Evolutionary conservation across 2,329 filamentous ascomycete species (phyloP).

Genomic region (Monilinia vaccinii-corymbosi): DNA sequence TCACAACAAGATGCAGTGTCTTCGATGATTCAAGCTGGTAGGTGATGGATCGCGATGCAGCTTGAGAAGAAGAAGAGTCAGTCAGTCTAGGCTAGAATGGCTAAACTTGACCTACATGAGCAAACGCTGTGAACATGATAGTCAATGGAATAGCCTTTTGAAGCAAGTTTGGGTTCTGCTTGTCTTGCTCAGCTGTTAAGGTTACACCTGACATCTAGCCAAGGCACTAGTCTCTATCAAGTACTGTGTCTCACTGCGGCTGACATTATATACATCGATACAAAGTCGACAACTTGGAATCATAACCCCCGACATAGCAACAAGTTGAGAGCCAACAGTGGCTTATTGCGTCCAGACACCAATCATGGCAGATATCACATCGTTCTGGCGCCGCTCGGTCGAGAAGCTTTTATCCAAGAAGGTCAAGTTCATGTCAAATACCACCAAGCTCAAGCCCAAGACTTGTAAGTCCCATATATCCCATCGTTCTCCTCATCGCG

Average conservation of each 20-base stretch:
- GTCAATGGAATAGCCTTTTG: too few relatives aligned
- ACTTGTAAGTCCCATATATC: neutral
- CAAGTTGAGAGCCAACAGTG: neutral
- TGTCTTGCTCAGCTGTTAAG: rapidly evolving
- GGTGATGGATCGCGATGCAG: neutral
- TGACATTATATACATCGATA: neutral
- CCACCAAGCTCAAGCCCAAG: neutral
- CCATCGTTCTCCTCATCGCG: neutral
- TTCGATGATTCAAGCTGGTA: neutral
- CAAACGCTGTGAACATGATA: too few relatives aligned
- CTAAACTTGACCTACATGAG: neutral
- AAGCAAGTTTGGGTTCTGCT: too few relatives aligned
- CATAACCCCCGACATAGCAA: neutral
- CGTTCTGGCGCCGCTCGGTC: slow-evolving; percentile 12
- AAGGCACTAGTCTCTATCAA: neutral
- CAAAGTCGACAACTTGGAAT: neutral
- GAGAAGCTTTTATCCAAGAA: slow-evolving; percentile 10
- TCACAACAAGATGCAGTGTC: neutral
- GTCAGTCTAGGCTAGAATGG: neutral
- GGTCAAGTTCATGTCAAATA: slow-evolving; percentile 11
- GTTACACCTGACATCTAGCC: neutral
- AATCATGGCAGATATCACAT: slow-evolving; percentile 2
- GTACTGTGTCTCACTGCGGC: neutral
- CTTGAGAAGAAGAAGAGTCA: neutral
- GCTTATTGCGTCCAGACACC: neutral